Percentiles rank a stretch among this genome's conserved stretches.
phyloP scores from a whole-genome alignment of 2,329 filamentous ascomycete genomes.

The Diaporthe australafricana region DNA sequence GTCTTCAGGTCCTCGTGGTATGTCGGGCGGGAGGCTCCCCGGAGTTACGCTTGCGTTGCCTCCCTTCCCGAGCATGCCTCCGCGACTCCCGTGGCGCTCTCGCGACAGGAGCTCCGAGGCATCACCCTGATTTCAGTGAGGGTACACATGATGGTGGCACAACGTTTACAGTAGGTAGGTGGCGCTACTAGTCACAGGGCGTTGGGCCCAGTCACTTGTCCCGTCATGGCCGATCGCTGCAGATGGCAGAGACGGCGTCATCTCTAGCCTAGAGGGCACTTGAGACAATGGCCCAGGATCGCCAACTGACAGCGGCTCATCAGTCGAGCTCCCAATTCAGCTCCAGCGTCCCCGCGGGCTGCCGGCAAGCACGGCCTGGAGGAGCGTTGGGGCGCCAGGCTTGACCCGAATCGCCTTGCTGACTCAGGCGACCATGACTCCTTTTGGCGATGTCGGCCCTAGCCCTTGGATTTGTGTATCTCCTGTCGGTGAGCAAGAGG shows the following conservation, averaged over 20 bases:
- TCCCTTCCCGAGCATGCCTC: neutral
- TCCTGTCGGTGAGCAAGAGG: slow-evolving; percentile 26
- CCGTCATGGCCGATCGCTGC: slow-evolving; percentile 9
- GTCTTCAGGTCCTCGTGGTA: neutral
- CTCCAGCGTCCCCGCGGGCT: slow-evolving; percentile 5
- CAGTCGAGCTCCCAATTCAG: neutral
- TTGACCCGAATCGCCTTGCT: slow-evolving; percentile 12
- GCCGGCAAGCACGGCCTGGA: neutral
- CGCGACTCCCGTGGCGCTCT: slow-evolving; percentile 16
- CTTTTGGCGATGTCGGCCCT: slow-evolving; percentile 25
- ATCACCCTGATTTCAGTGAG: neutral
- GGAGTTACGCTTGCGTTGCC: neutral
- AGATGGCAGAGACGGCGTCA: neutral
- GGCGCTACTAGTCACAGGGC: slow-evolving; percentile 7
- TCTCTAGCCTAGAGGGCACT: neutral
- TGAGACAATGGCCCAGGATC: slow-evolving; percentile 8
- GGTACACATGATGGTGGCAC: slow-evolving; percentile 22
- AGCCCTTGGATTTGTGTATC: neutral
- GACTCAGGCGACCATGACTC: slow-evolving; percentile 21
- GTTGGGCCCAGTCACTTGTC: slow-evolving; percentile 11
- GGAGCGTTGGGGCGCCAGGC: slow-evolving; percentile 2
- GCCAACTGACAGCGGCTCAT: slow-evolving; percentile 16
- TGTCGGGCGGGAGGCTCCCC: neutral
- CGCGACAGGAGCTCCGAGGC: neutral
- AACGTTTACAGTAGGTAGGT: slow-evolving; percentile 8